Base-by-base conservation (phyloP, 768 basidiomycete species). In the Agrocybe praecox region DNA sequence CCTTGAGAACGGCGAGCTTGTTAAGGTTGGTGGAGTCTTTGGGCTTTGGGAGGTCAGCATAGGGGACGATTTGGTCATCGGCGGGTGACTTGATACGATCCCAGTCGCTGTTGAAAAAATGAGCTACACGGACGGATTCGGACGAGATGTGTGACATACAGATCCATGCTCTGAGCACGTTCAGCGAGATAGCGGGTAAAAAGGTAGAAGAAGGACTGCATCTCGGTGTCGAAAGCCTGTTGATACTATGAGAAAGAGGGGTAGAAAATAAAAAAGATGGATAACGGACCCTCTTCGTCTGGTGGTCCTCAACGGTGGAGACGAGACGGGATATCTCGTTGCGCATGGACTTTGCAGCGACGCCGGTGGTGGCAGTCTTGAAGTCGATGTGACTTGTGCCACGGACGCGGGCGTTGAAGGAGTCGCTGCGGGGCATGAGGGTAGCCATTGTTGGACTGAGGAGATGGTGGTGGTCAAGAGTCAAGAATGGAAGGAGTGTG, bases 291-390 rank as follows among this genome's bases (percentile, higher is more conserved):
- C 90, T 93, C 79, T 90, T 92, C 54, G 90, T 89, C 40, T 80
- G 70, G 26, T 85, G 81, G 62, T 98, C 92, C 61, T 85, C 80
- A 69, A 96, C 91, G 59, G 88, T 89, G 70, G 82, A 79, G 68
- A 98, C 94, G 82, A 99, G 91, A 69, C 86, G 86, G 73, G 90
- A 90, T 76, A 99, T 89, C 80, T 98, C 97, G 72, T 98, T 97
- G 80, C 94, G 88, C 96, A 98, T 98, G 54, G 94, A 82, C 80
- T 97, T 98, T 63, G 92, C 90, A 23, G 92, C 90, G 62, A 95
- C 89, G 62, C 93, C 94, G 52, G 94, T 95, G 51, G 86, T 96
- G 61, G 96, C 96, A n/a, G 94, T 96, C 81, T 96, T 95, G 86
- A 96, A 96, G 77, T 98, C 91, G 78, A 92, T 88, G 72, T 92